Evolutionary conservation across 192 early-diverging fungal species (phyloP), one percentile per base, ranked within the genome.

Genomic region (Rhizoclosmatium globosum): DNA sequence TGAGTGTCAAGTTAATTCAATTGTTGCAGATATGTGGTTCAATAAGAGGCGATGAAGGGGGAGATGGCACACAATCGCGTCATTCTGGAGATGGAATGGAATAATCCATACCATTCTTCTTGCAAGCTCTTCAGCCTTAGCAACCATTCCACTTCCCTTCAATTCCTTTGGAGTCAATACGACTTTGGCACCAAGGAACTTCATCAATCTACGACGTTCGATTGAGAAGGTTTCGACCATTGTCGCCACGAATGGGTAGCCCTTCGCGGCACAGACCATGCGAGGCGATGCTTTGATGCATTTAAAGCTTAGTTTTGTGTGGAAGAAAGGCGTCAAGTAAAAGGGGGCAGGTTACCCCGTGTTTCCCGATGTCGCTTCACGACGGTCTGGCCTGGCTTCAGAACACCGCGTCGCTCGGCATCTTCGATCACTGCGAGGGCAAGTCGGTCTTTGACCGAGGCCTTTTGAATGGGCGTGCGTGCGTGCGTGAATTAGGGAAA

Each of bases 371-470:
- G 85, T 87, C 1, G 81, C 85, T 76, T 87, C 84, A 97, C 1
- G 89, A 99, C 90, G 0, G 97, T 98, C 57, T 95, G 94, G 11
- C 96, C 95, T 45, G 94, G 87, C 78, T 92, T 89, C 60, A 98
- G 84, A 68, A 94, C 81, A 1, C 98, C 98, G 75, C 76, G 47
- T 70, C 94, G 90, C 81, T 99, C 98, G 44, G 98, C 97, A 71
- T 97, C 92, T 86, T 98, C 93, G 23, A 99, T 94, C 0, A 99
- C 94, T 82, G 87, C 97, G 42, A 98, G 87, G 0, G 98, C 98
- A 4, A 96, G 95, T 38, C 98, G 91, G 85, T 99, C 98, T 87
- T 99, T 99, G 78, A 98, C 96, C 15, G 94, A 95, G 1, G 97
- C 95, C 74, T 31, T 31, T n/a, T n/a, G n/a, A n/a, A n/a, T n/a